phyloP scores from a whole-genome alignment of 768 basidiomycete species.

The Fomitopsis serialis region DNA sequence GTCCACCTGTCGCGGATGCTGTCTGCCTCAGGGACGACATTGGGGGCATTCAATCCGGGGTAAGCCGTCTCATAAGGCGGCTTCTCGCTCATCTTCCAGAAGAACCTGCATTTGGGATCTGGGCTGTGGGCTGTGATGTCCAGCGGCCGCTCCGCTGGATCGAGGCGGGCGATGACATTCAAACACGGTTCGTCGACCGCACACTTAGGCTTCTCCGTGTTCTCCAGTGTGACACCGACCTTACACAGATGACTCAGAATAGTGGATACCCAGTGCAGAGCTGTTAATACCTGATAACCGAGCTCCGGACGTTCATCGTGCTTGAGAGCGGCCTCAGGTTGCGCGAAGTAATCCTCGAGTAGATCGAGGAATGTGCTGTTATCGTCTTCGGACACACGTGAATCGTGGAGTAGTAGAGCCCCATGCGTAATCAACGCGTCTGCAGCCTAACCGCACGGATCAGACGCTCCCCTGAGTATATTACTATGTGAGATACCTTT shows the following conservation, averaged over 20 bases:
- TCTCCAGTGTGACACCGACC: conserved; percentile 92
- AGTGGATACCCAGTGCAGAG: background rate
- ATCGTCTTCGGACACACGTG: conserved; percentile 76
- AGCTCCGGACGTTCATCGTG: conserved; percentile 82
- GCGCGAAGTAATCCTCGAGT: conserved; percentile 90
- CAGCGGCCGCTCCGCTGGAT: conserved; percentile 75
- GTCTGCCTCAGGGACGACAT: conserved; percentile 69
- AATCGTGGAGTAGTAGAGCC: conserved; percentile 82
- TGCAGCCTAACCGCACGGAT: conserved; percentile 49
- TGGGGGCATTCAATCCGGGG: conserved; percentile 72
- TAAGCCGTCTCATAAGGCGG: conserved; percentile 79
- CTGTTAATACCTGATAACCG: conserved; percentile 90
- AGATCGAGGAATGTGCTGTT: conserved; percentile 83
- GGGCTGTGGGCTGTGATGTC: conserved; percentile 77
- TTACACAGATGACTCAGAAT: background rate
- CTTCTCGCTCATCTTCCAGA: conserved; percentile 74
- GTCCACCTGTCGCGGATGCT: conserved; percentile 61
- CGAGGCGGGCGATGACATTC: conserved; percentile 69
- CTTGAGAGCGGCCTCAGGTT: conserved; percentile 53
- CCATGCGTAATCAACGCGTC: conserved; percentile 80
- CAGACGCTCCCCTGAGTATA: background rate
- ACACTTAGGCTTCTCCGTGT: conserved; percentile 89
- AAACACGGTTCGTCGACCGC: conserved; percentile 81
- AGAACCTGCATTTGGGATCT: conserved; percentile 94
- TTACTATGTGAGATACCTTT: conserved; percentile 38